Conservation (phyloP, 495 filamentous ascomycete species). For the Pyrenula aspistea region DNA sequence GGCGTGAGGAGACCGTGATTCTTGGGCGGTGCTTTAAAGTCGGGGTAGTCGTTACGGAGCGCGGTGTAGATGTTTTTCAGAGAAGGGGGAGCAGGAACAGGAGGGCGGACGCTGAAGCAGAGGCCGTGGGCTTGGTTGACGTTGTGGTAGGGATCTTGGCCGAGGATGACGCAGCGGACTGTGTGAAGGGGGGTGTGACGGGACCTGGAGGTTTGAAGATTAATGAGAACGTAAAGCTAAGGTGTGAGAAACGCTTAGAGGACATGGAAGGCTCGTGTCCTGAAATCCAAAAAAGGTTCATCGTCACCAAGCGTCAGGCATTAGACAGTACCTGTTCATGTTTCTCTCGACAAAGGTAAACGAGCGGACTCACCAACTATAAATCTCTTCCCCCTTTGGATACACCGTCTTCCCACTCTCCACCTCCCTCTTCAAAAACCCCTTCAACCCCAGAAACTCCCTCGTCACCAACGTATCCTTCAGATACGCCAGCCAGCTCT, state of each 20-base stretch:
- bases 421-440: constrained; percentile 71
- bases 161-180: constrained; percentile 82
- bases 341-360: too few species aligned
- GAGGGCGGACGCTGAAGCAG: constrained; percentile 84
- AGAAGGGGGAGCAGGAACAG: constrained; percentile 75
- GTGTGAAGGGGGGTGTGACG: constrained; percentile 76
- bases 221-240: constrained; percentile 6
- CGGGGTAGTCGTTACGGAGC: constrained; percentile 77
- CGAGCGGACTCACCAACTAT: constrained; percentile 59
- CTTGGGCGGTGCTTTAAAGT: constrained; percentile 61
- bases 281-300: too few species aligned
- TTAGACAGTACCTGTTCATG: too few species aligned
- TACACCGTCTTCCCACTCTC: constrained; percentile 64
- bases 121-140: constrained; percentile 91
- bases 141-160: constrained; percentile 97
- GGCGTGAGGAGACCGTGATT: constrained; percentile 72
- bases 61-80: constrained; percentile 84
- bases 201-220: constrained; percentile 43
- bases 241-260: background rate
- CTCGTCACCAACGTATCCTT: constrained; percentile 68
- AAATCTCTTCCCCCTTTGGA: constrained; percentile 80
- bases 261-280: background rate
- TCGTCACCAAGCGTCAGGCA: too few species aligned
- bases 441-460: constrained; percentile 77
- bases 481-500: constrained; percentile 77